Conservation (phyloP, 1,284 basidiomycete genomes). For the Coniferiporia sulphurascens region DNA sequence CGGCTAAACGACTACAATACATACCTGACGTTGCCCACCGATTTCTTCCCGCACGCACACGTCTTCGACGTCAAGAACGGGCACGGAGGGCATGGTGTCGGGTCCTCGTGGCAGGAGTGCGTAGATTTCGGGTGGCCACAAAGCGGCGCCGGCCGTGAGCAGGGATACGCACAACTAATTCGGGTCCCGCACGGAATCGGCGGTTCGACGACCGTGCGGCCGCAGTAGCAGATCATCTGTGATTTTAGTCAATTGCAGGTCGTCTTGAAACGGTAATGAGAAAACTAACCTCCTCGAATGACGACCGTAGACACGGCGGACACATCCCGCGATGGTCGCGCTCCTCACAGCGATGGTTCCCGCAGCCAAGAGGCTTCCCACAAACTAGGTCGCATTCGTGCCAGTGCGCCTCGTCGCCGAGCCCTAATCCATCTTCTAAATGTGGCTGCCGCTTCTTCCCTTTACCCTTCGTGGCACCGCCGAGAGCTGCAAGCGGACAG, state of each 20-base stretch:
- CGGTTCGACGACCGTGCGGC: constrained; percentile 62
- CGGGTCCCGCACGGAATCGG: constrained; percentile 76
- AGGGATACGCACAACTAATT: constrained; percentile 76
- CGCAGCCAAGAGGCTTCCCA: constrained; percentile 67
- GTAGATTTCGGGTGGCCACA: constrained; percentile 79
- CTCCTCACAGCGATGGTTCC: constrained; percentile 71
- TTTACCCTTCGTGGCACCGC: constrained; percentile 45
- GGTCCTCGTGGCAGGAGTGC: constrained; percentile 77
- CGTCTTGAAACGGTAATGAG: not conserved
- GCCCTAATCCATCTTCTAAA: constrained; percentile 32
- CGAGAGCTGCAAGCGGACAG: constrained; percentile 76
- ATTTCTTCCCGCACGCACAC: constrained; percentile 87
- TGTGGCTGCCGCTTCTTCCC: constrained; percentile 46
- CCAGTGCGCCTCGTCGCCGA: constrained; percentile 49
- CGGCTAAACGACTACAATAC: not conserved
- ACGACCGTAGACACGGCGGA: constrained; percentile 76
- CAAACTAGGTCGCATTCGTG: constrained; percentile 81
- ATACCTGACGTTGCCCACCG: constrained; percentile 53
- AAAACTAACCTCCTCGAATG: constrained; percentile 76
- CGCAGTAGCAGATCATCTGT: constrained; percentile 77
- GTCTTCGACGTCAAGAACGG: constrained; percentile 69
- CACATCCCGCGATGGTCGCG: constrained; percentile 81
- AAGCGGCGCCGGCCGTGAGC: constrained; percentile 59
- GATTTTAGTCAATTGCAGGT: constrained; percentile 2
- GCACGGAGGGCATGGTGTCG: constrained; percentile 75